These are phyloP conservation scores for Gardenia jasminoides DNA, from an alignment of 257 asterid species.

Conservation along the genomic window DNA sequence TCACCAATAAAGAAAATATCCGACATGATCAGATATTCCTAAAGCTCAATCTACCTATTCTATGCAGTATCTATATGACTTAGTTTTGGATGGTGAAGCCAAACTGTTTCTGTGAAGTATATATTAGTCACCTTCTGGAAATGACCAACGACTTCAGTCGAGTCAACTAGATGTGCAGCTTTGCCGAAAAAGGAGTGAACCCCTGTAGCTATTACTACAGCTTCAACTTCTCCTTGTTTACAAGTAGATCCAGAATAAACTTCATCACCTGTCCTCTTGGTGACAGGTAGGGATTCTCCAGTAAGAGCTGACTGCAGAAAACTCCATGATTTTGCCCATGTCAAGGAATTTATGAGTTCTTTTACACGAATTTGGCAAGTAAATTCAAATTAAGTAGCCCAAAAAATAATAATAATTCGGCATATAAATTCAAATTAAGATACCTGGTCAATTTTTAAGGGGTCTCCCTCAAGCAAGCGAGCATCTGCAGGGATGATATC, in stretches of 20 bases:
- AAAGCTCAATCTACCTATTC: not conserved
- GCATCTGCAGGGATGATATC: conserved; percentile 38
- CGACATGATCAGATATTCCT: not conserved
- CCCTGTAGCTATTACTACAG: conserved; percentile 31
- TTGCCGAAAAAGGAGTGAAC: conserved; percentile 30
- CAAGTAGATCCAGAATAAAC: conserved; percentile 32
- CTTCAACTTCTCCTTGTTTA: conserved; percentile 34
- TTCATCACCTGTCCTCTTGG: conserved; percentile 29
- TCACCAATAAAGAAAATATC: not conserved
- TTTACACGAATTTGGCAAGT: not conserved
- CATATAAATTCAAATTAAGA: not conserved
- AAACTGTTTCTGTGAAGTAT: not conserved
- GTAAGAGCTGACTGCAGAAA: conserved; percentile 31
- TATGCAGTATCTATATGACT: not conserved
- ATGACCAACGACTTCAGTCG: conserved; percentile 28
- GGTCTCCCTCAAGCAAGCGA: conserved; percentile 29
- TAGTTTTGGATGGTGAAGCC: not conserved
- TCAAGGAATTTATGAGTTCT: not conserved
- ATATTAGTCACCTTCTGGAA: conserved; percentile 24
- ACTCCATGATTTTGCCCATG: not conserved
- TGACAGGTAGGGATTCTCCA: conserved; percentile 30
- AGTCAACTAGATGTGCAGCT: conserved; percentile 33
- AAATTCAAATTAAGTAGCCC: not conserved
- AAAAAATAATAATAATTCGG: too few species aligned
- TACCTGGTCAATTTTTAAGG: conserved; percentile 32